Conservation (phyloP, 108 stramenopile genomes). For the Cyclotella sp. region DNA sequence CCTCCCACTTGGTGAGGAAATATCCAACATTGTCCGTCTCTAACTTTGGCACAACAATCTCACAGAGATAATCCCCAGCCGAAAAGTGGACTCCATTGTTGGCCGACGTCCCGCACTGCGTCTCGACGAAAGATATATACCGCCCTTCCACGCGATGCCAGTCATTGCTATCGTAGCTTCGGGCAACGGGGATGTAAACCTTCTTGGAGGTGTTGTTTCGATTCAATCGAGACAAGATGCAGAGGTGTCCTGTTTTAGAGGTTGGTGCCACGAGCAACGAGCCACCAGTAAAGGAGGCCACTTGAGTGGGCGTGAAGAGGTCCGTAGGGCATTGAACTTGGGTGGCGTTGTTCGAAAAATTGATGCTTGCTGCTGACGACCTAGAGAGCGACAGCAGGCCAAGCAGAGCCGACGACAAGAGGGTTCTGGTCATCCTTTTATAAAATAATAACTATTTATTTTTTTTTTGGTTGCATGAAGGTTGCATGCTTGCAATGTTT, state of each 20-base stretch:
- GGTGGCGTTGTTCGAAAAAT: background rate
- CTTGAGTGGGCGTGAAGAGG: constrained; percentile 12
- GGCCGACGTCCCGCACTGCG: constrained; percentile 19
- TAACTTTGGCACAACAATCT: constrained; percentile 23
- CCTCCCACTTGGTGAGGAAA: constrained; percentile 22
- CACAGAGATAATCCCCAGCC: constrained; percentile 15
- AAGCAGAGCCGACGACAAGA: too few species aligned
- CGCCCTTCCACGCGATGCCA: constrained; percentile 30
- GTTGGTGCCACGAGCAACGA: constrained; percentile 23
- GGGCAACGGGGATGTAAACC: constrained; percentile 33
- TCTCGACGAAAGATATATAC: constrained; percentile 5
- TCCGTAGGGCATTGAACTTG: background rate
- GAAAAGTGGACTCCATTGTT: constrained; percentile 2
- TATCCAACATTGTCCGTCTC: constrained; percentile 15
- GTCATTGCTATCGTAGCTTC: constrained; percentile 35
- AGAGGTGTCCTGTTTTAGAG: constrained; percentile 10
- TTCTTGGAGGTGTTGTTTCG: background rate
- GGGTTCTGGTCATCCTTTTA: too few species aligned
- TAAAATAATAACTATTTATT: too few species aligned
- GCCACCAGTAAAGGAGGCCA: constrained; percentile 7
- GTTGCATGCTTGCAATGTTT: too few species aligned
- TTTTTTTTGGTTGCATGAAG: too few species aligned
- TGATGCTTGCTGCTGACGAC: background rate
- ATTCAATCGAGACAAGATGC: constrained; percentile 33
- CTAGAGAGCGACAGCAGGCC: too few species aligned